phyloP scores from a whole-genome alignment of 805 yeast genomes.

The Nakazawaea populi region DNA sequence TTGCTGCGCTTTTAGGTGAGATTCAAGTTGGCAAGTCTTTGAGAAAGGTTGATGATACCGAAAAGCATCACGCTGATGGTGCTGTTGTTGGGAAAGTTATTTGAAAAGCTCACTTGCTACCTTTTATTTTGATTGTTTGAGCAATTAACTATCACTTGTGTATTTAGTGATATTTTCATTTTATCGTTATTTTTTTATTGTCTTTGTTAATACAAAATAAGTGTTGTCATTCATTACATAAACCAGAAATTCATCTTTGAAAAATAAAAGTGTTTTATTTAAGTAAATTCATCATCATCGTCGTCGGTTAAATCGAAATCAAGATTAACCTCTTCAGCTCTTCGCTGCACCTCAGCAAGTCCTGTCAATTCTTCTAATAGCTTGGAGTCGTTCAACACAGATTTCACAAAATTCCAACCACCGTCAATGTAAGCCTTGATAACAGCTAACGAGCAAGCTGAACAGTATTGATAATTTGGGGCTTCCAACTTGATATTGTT shows the following conservation, averaged over 20 bases:
- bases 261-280: not conserved
- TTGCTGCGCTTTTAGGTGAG: slow-evolving; percentile 51
- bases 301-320: slow-evolving; percentile 30
- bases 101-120: slow-evolving; percentile 4
- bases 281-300: slow-evolving; percentile 24
- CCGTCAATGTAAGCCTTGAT: slow-evolving; percentile 39
- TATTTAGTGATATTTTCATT: too few relatives aligned
- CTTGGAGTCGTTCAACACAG: slow-evolving; percentile 59
- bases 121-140: not conserved
- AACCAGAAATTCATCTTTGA: not conserved
- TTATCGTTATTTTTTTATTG: not conserved
- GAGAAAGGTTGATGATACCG: slow-evolving; percentile 43
- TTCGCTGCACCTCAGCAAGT: slow-evolving; percentile 61
- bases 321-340: slow-evolving; percentile 51
- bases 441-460: slow-evolving; percentile 75
- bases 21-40: slow-evolving; percentile 47
- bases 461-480: slow-evolving; percentile 71
- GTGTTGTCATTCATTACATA: not conserved
- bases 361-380: slow-evolving; percentile 81
- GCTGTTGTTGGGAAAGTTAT: slow-evolving; percentile 47
- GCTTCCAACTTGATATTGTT: slow-evolving; percentile 60
- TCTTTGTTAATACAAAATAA: not conserved
- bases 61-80: slow-evolving; percentile 40
- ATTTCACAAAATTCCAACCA: slow-evolving; percentile 80
- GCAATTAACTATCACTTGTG: too few relatives aligned